Conservation (phyloP, 352 stramenopile species). For the Peronospora tabacina region DNA sequence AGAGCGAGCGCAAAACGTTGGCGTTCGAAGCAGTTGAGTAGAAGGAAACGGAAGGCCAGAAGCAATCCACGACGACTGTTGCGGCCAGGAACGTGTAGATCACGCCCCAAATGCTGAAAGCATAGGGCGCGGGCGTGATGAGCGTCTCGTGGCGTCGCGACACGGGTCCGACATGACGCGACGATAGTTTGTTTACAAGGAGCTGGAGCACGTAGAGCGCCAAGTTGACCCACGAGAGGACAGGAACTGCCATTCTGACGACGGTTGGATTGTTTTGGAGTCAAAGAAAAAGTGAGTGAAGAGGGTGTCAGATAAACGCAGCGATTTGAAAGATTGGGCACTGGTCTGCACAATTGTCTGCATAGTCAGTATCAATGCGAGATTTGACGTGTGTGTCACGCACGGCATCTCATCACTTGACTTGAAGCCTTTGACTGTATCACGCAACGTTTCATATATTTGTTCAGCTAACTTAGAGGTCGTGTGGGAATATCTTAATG, state of each 20-base stretch:
- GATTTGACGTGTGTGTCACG: conserved; percentile 6
- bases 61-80: conserved; percentile 57
- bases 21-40: conserved; percentile 43
- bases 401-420: not conserved
- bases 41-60: conserved; percentile 50
- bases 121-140: conserved; percentile 65
- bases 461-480: conserved; percentile 11
- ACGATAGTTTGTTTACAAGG: conserved; percentile 46
- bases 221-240: conserved; percentile 51
- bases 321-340: too few relatives aligned
- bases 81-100: conserved; percentile 71
- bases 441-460: conserved; percentile 9
- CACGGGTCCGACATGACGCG: conserved; percentile 43
- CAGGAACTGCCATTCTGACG: conserved; percentile 15
- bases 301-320: conserved; percentile 5
- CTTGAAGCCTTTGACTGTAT: not conserved
- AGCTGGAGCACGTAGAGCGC: conserved; percentile 60
- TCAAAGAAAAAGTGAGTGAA: not conserved
- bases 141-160: conserved; percentile 58
- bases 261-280: not conserved
- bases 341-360: too few relatives aligned
- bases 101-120: conserved; percentile 74
- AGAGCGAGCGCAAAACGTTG: conserved; percentile 43
- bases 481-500: conserved; percentile 10
- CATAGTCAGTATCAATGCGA: too few relatives aligned